Evolutionary conservation across 1,139 yeast species (phyloP), one percentile per base, ranked within the genome.

Genomic region (Zygosaccharomyces pseudobailii): DNA sequence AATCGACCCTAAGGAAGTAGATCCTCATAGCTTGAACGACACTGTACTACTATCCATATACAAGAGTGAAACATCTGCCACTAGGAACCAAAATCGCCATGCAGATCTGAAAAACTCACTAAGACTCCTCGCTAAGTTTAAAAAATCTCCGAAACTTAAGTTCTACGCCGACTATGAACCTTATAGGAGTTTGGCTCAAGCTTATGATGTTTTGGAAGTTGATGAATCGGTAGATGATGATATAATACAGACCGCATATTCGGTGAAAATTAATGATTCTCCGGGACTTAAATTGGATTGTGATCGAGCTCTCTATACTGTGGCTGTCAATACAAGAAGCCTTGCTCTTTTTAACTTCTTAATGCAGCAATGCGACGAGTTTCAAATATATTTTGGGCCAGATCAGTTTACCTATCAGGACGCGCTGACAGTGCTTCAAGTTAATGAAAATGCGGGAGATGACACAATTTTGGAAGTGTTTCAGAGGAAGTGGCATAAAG

Each of bases 201-300:
- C 96, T 0, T 79, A 84, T 55, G 73, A 73, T 1, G 73, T 76
- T 13, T 67, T 88, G 41, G 83, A 80, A 13, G 76, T 84, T 22
- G 83, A 78, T 55, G 79, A 77, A 32, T 73, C 79, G 5, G 83
- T 87, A 3, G 94, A 84, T 59, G 92, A 84, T 58, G 94, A 85
- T 50, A 80, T 85, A 36, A 78, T 85, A 4, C 73, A 80, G 28
- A 84, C 92, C 0, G 88, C 90, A 0, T 82, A 76, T 56, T 80
- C 83, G 48, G 73, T 81, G 44, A 81, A 81, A 50, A 67, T 75
- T 3, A 77, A 76, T 42, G 92, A 84, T 47, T 66, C 66, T 1
- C 71, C 71, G 38, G 66, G 59, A 45, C 62, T 49, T 54, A 67
- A 47, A 52, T 61, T 23, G 38, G 66, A 51, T 31, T 63, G 49